Evolutionary conservation across 768 basidiomycete genomes (phyloP).

Genomic region (Pisolithus sp.): DNA sequence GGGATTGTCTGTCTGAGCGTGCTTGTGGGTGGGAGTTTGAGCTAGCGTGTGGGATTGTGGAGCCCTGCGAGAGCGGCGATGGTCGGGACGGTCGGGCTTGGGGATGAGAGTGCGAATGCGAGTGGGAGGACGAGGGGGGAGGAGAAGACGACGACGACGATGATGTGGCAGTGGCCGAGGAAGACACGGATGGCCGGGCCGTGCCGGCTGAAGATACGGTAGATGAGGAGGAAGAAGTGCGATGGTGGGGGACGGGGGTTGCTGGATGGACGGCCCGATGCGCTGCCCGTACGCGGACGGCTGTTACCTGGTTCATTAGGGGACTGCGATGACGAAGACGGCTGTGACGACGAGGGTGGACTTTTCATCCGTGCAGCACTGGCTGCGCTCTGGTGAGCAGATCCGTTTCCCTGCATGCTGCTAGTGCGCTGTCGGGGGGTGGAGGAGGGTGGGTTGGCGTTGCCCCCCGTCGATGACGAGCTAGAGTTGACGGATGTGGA

Average conservation of each 20-base stretch:
- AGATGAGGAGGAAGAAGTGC: conserved; percentile 26
- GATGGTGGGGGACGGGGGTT: conserved; percentile 26
- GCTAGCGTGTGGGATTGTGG: conserved; percentile 7
- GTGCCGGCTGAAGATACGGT: conserved; percentile 13
- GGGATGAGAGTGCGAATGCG: conserved; percentile 17
- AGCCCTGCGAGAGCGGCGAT: conserved; percentile 29
- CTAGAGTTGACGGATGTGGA: conserved; percentile 71
- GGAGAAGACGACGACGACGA: conserved; percentile 12
- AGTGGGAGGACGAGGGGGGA: conserved; percentile 22
- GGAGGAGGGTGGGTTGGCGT: conserved; percentile 1
- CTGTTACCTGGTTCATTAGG: conserved; percentile 9
- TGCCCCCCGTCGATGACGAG: conserved; percentile 25
- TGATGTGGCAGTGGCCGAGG: conserved; percentile 23
- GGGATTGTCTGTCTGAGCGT: conserved; percentile 8
- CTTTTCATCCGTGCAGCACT: conserved; percentile 30
- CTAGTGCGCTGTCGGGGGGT: conserved; percentile 62
- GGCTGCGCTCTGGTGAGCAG: conserved; percentile 27
- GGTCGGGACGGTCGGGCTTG: conserved; percentile 27
- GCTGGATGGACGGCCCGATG: conserved; percentile 11
- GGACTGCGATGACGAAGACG: conserved; percentile 1
- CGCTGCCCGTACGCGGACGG: conserved; percentile 27
- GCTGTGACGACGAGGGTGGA: conserved; percentile 20
- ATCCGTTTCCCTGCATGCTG: conserved; percentile 53
- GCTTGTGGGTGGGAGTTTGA: conserved; percentile 12
- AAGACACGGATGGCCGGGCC: conserved; percentile 22